Conservation (phyloP, 1,139 yeast genomes). For the Hansenula sp. region DNA sequence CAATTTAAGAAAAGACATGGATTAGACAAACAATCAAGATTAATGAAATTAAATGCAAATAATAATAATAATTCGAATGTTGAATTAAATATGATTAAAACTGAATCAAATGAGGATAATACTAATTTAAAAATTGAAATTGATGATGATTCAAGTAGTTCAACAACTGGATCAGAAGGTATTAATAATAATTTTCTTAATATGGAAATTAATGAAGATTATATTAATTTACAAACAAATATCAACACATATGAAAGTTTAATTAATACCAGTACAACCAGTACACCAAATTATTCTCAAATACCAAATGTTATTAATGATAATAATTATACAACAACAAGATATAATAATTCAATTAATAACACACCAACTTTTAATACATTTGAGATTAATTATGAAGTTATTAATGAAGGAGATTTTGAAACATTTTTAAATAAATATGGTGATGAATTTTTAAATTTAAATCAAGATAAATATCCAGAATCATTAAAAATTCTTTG, state of each 20-base stretch:
- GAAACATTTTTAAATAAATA: background rate
- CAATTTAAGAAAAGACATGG: slow-evolving; percentile 60
- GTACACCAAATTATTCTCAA: background rate
- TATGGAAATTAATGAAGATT: slow-evolving; percentile 7
- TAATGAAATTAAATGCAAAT: background rate
- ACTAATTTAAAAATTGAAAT: no score
- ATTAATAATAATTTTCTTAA: background rate
- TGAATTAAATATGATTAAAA: no score
- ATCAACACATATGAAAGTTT: slow-evolving; percentile 9
- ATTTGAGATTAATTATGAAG: background rate
- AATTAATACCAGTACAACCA: background rate
- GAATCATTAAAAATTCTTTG: background rate
- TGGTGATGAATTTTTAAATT: background rate
- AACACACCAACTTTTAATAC: background rate
- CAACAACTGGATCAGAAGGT: no score
- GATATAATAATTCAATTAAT: background rate
- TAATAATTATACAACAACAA: background rate
- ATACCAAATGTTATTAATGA: no score
- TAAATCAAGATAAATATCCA: background rate
- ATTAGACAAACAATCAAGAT: slow-evolving; percentile 37
- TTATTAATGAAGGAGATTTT: background rate
- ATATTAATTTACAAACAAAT: slow-evolving; percentile 10
- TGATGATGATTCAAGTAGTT: no score
- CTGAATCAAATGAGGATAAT: no score
- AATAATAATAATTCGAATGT: no score